These are phyloP conservation scores for Protomyces lactucae-debilis DNA, from an alignment of 1,139 yeast species.

Conservation along the genomic window DNA sequence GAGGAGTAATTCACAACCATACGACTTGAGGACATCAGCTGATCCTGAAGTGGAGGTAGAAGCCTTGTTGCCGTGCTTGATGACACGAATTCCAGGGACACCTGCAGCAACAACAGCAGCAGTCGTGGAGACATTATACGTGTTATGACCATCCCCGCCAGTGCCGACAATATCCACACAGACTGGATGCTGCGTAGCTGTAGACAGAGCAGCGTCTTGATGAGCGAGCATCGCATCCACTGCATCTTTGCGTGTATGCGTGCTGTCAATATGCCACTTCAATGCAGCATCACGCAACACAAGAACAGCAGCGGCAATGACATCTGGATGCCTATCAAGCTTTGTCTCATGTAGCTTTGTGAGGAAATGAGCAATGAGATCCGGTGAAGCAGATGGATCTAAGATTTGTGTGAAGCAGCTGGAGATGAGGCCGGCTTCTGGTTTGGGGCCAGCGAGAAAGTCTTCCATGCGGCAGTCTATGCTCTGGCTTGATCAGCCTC, in stretches of 20 bases:
- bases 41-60: slow-evolving; percentile 90
- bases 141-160: slow-evolving; percentile 96
- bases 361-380: slow-evolving; percentile 3
- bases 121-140: slow-evolving; percentile 93
- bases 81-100: slow-evolving; percentile 4
- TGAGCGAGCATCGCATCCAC: neutral
- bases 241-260: slow-evolving; percentile 1
- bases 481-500: no score
- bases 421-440: neutral
- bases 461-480: slow-evolving; percentile 1
- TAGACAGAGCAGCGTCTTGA: slow-evolving; percentile 7
- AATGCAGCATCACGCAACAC: slow-evolving; percentile 11
- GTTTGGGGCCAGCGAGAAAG: neutral
- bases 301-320: slow-evolving; percentile 15
- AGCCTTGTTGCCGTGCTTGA: slow-evolving; percentile 88
- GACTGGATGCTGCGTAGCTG: slow-evolving; percentile 33
- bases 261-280: slow-evolving; percentile 1
- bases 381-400: slow-evolving; percentile 1
- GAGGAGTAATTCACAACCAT: slow-evolving; percentile 77
- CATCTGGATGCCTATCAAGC: slow-evolving; percentile 15
- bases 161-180: slow-evolving; percentile 90
- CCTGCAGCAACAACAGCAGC: slow-evolving; percentile 94
- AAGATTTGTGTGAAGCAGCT: slow-evolving; percentile 12
- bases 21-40: slow-evolving; percentile 71
- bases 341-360: slow-evolving; percentile 11